phyloP scores from a whole-genome alignment of 176 grass and related monocot species.

The Poa annua region DNA sequence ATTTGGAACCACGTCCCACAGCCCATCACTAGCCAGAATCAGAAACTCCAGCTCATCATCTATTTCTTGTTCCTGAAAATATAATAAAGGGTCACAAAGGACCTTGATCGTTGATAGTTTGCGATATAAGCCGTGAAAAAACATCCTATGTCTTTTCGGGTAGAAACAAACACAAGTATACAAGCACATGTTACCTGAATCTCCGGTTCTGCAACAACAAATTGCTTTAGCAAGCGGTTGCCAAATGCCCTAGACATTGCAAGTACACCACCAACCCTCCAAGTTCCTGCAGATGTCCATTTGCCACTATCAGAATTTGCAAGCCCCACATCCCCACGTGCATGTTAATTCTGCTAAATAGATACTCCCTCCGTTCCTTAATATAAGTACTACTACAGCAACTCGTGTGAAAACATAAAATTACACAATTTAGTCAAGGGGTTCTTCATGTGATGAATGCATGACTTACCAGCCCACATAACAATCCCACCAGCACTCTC shows the following conservation, averaged over 20 bases:
- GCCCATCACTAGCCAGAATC: slow-evolving; percentile 89
- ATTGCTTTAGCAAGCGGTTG: slow-evolving; percentile 90
- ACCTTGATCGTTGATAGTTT: neutral
- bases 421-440: neutral
- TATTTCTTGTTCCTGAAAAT: slow-evolving; percentile 70
- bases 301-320: slow-evolving; percentile 22
- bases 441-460: neutral
- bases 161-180: slow-evolving; percentile 3
- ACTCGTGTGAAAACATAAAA: slow-evolving; percentile 4
- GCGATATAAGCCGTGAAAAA: slow-evolving; percentile 4
- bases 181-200: slow-evolving; percentile 65
- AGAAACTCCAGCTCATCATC: slow-evolving; percentile 77
- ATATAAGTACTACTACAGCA: neutral
- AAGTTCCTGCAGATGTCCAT: slow-evolving; percentile 68
- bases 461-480: slow-evolving; percentile 87
- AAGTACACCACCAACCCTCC: slow-evolving; percentile 96
- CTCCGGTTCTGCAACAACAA: slow-evolving; percentile 94
- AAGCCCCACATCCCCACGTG: neutral
- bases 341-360: slow-evolving; percentile 1
- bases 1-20: slow-evolving; percentile 86
- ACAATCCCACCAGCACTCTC: slow-evolving; percentile 90
- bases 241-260: slow-evolving; percentile 99
- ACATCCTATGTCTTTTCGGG: neutral
- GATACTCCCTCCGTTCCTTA: neutral
- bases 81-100: slow-evolving; percentile 8